Percentiles rank a stretch among this genome's conserved stretches.
phyloP scores from a whole-genome alignment of 176 grass and related monocot species.

The Triticum urartu region DNA sequence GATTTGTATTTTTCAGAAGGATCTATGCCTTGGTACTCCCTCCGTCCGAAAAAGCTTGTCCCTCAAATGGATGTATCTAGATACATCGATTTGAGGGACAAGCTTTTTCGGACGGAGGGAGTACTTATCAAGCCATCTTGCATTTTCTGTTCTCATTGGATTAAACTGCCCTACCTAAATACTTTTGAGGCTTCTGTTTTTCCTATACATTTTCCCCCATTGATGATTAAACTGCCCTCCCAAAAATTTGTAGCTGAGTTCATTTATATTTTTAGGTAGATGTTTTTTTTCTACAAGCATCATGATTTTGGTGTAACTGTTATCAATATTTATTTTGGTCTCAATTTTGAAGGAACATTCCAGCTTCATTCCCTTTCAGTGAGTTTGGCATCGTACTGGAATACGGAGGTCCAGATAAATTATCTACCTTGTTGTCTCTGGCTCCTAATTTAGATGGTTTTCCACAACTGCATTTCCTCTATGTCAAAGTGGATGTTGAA shows the following conservation, averaged over 20 bases:
- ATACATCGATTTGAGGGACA: too few species aligned
- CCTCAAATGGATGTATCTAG: too few species aligned
- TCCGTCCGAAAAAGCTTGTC: too few species aligned
- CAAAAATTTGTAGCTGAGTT: background rate
- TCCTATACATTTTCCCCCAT: background rate
- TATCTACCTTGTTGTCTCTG: slow-evolving; percentile 58
- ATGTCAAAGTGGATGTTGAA: slow-evolving; percentile 53
- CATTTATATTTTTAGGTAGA: background rate
- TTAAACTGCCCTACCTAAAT: background rate
- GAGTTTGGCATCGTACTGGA: slow-evolving; percentile 66
- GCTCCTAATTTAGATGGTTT: slow-evolving; percentile 56
- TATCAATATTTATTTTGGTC: background rate
- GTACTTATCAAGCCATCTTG: background rate
- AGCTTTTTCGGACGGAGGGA: too few species aligned
- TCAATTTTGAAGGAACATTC: slow-evolving; percentile 55
- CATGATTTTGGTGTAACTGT: slow-evolving; percentile 11
- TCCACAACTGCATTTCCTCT: slow-evolving; percentile 68
- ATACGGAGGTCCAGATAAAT: slow-evolving; percentile 66
- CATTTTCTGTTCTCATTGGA: background rate
- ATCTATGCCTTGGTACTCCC: background rate
- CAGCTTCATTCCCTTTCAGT: slow-evolving; percentile 60
- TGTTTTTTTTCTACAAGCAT: background rate
- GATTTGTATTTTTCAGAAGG: slow-evolving; percentile 6
- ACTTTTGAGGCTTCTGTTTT: background rate
- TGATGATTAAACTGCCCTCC: background rate